These are phyloP conservation scores for Sodiomyces alkalinus DNA, from an alignment of 2,329 filamentous ascomycete species.

Conservation along the genomic window DNA sequence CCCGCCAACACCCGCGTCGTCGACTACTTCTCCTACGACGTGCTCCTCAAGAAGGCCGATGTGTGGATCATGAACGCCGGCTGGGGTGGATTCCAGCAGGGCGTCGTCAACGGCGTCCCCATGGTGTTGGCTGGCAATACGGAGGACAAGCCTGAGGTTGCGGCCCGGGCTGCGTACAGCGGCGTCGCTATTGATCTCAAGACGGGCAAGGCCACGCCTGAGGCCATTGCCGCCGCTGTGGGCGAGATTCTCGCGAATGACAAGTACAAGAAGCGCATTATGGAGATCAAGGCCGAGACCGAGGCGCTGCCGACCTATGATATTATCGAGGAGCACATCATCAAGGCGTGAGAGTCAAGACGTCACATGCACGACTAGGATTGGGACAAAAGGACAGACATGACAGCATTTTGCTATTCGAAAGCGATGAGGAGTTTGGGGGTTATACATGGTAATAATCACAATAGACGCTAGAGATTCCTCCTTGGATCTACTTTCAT, in stretches of 20 bases:
- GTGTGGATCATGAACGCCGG: constrained; percentile 33
- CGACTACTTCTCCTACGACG: constrained; percentile 33
- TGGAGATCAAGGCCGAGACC: constrained; percentile 18
- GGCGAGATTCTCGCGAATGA: constrained; percentile 14
- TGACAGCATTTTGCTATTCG: too few species aligned
- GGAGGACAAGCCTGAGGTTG: constrained; percentile 26
- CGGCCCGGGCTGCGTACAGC: constrained; percentile 23
- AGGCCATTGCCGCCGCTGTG: constrained; percentile 15
- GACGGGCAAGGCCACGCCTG: constrained; percentile 15
- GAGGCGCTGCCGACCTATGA: constrained; percentile 11
- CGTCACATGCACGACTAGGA: too few species aligned
- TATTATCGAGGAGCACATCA: constrained; percentile 6
- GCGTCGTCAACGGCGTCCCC: constrained; percentile 27
- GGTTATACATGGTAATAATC: too few species aligned
- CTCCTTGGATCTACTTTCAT: too few species aligned
- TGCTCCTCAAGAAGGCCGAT: constrained; percentile 24
- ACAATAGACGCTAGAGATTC: too few species aligned
- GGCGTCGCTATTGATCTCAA: constrained; percentile 29
- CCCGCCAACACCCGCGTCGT: constrained; percentile 26
- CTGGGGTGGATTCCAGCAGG: constrained; percentile 30
- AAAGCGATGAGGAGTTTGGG: too few species aligned
- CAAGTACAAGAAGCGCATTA: constrained; percentile 15
- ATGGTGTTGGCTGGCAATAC: constrained; percentile 28
- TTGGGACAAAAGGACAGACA: too few species aligned
- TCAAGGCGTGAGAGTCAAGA: too few species aligned